Evolutionary conservation across 108 stramenopile genomes (phyloP).

Genomic region (Skeletonema costatum): DNA sequence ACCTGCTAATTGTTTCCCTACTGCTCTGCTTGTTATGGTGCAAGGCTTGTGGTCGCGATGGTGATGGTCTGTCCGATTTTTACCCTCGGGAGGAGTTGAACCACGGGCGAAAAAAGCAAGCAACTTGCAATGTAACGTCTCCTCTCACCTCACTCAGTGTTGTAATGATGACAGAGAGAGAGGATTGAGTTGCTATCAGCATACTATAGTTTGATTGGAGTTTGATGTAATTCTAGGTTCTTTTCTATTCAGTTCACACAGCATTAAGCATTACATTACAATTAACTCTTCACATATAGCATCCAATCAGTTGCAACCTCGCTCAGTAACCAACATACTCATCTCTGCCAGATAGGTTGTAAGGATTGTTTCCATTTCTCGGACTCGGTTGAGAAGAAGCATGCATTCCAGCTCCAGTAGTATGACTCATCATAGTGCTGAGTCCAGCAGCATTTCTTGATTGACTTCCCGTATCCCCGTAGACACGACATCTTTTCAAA

Average conservation of each 20-base stretch:
- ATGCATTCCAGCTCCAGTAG: conserved; percentile 42
- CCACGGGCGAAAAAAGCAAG: no score
- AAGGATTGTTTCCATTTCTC: conserved; percentile 15
- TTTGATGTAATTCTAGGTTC: not conserved
- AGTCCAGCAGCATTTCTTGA: not conserved
- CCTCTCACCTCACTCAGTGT: no score
- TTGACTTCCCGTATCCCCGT: conserved; percentile 37
- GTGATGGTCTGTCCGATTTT: not conserved
- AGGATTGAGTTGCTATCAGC: no score
- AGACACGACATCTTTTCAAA: conserved; percentile 80
- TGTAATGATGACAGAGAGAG: no score
- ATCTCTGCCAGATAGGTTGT: conserved; percentile 32
- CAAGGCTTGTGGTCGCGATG: not conserved
- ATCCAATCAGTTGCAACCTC: no score
- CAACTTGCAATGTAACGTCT: no score
- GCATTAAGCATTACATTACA: not conserved
- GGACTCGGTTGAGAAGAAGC: conserved; percentile 5
- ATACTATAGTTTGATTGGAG: no score
- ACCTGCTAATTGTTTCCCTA: not conserved
- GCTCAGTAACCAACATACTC: not conserved
- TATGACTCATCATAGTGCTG: conserved; percentile 32
- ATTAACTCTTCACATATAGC: not conserved
- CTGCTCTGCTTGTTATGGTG: not conserved
- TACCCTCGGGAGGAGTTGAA: no score
- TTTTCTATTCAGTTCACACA: not conserved